These are phyloP conservation scores for Blastobotrys chiropterorum DNA, from an alignment of 805 yeast species.

Conservation along the genomic window DNA sequence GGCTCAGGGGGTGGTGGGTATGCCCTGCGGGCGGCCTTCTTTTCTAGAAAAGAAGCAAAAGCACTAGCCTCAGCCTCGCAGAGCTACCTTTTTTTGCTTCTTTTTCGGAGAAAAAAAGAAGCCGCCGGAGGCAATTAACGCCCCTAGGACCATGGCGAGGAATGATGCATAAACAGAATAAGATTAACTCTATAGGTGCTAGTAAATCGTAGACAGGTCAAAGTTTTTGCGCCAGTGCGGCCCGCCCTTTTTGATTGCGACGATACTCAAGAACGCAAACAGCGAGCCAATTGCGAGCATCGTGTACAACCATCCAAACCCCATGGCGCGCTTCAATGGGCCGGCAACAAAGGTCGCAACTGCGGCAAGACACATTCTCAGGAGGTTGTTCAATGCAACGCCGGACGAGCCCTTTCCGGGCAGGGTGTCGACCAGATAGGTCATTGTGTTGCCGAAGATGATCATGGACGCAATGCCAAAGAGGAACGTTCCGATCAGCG, in stretches of 20 bases:
- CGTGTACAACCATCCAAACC: conserved; percentile 62
- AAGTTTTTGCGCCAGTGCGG: conserved; percentile 35
- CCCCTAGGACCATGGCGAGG: no score
- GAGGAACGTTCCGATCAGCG: conserved; percentile 72
- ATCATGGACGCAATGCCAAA: conserved; percentile 83
- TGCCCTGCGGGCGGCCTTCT: no score
- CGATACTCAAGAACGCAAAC: conserved; percentile 16
- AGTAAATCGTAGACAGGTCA: conserved; percentile 36
- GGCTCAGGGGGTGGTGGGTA: no score
- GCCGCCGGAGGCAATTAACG: no score
- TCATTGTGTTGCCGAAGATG: conserved; percentile 71
- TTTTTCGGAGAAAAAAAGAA: no score
- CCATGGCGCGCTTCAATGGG: conserved; percentile 61
- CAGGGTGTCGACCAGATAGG: conserved; percentile 74
- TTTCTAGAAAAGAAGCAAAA: no score
- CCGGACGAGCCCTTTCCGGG: conserved; percentile 91
- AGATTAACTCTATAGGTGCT: no score
- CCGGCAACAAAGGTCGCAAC: conserved; percentile 68
- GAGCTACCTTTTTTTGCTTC: no score
- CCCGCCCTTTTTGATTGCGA: conserved; percentile 36
- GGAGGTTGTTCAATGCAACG: conserved; percentile 72
- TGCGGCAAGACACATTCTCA: conserved; percentile 70
- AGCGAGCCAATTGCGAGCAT: conserved; percentile 49
- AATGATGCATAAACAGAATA: no score
- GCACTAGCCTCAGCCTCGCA: no score